Evolutionary conservation across 495 filamentous ascomycete species (phyloP), one percentile per base, ranked within the genome.

Genomic region (Hyaloscypha hepaticicola): DNA sequence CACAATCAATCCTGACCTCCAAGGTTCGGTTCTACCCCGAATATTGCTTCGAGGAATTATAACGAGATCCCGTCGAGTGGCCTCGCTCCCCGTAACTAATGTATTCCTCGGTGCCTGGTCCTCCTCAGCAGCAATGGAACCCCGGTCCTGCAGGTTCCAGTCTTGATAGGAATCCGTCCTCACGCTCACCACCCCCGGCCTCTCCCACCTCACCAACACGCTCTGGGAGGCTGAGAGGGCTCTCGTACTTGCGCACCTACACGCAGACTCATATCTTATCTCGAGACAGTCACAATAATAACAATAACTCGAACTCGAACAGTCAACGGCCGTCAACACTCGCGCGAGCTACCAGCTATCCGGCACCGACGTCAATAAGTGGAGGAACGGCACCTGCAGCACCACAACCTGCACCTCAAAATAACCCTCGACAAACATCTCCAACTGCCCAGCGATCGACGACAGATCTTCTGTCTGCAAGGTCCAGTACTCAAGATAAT

Each of bases 241-340:
- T 96, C 61, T 89, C 83, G 66, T 89, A 91, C 76, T 80, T 96
- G 59, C 84, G 89, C 64, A 87, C 79, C 75, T 89, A 90, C 76
- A 88, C 87, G 3, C 85, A 88, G 68, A 86, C 79, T 69, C 84
- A 87, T 78, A 77, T 87, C 53, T 78, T 85, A 67, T 79, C 82
- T 29, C 78, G 80, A 59, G 77, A 83, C 50, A 71, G 71, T 75
- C 64, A 70, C 69, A 61, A 66, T 68, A 72, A 72, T 73, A 64
- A 72, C 70, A 66, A 68, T 69, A 70, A 66, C 70, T 67, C 72
- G 63, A 65, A 64, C 49, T 65, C 74, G 67, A 62, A 62, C 34
- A 68, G 61, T 63, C 66, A 66, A 55, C 66, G 69, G 41, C 61
- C 75, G 33, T 66, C 67, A 41, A 66, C 67, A 3, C 27, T 70